A percentile compares a stretch with the other conserved stretches of the same genome.
These are phyloP conservation scores for Biscogniauxia marginata DNA, from an alignment of 2,329 filamentous ascomycete species.

Conservation along the genomic window DNA sequence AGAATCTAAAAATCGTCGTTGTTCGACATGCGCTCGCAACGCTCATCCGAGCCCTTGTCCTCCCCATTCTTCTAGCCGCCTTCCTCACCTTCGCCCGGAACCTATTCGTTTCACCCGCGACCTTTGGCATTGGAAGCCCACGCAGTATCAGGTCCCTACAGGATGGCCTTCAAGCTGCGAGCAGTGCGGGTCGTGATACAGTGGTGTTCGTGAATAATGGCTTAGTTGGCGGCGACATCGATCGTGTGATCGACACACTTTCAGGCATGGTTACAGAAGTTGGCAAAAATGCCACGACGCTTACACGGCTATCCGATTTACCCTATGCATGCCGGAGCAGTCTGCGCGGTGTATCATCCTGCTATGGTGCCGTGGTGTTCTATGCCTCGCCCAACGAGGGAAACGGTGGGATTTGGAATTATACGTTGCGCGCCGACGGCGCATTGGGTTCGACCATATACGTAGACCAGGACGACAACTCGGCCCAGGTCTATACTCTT, in stretches of 20 bases:
- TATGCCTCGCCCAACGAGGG: conserved; percentile 73
- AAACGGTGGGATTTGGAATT: conserved; percentile 71
- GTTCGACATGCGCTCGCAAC: conserved; percentile 53
- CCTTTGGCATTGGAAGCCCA: conserved; percentile 68
- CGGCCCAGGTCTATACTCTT: conserved; percentile 73
- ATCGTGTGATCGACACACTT: conserved; percentile 65
- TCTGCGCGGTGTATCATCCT: conserved; percentile 65
- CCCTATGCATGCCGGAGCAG: conserved; percentile 61
- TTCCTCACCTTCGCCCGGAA: conserved; percentile 74
- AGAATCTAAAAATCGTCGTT: conserved; percentile 60
- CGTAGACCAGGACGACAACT: conserved; percentile 64
- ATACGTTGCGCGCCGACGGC: conserved; percentile 76
- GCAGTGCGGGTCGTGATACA: conserved; percentile 58
- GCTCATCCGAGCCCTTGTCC: conserved; percentile 55
- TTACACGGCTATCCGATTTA: conserved; percentile 57
- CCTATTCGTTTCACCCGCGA: conserved; percentile 75
- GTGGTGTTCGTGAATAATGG: conserved; percentile 80
- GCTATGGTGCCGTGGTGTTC: conserved; percentile 74
- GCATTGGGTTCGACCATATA: conserved; percentile 65
- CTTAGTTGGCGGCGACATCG: conserved; percentile 66
- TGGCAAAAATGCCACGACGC: conserved; percentile 54
- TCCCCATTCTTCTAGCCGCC: conserved; percentile 57
- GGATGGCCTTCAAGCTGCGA: conserved; percentile 59
- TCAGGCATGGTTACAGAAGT: conserved; percentile 54
- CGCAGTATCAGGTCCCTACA: conserved; percentile 62